These are phyloP conservation scores for Globisporangium splendens DNA, from an alignment of 352 stramenopile species.

Conservation along the genomic window DNA sequence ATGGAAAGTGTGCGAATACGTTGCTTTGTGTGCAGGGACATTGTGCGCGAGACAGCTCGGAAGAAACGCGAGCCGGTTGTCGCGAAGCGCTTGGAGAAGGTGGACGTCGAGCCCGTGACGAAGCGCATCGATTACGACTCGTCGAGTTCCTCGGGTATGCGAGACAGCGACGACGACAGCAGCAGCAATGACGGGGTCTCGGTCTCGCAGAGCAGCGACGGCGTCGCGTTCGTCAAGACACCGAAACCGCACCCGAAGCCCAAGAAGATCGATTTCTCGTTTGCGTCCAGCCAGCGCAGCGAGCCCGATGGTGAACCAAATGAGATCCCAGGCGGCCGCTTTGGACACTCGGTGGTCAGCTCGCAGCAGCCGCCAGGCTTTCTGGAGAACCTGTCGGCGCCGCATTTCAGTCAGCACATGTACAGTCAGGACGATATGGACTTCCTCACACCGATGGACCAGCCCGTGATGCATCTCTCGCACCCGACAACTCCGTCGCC, in stretches of 20 bases:
- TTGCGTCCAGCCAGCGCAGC: slow-evolving; percentile 44
- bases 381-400: slow-evolving; percentile 22
- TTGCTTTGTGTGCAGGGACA: slow-evolving; percentile 12
- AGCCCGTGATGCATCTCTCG: slow-evolving; percentile 78
- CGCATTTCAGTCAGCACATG: slow-evolving; percentile 33
- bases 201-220: slow-evolving; percentile 43
- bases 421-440: slow-evolving; percentile 85
- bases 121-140: slow-evolving; percentile 81
- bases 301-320: slow-evolving; percentile 65
- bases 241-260: slow-evolving; percentile 23
- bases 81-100: slow-evolving; percentile 17
- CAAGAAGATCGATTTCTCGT: slow-evolving; percentile 79
- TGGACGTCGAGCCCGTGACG: slow-evolving; percentile 43
- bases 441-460: slow-evolving; percentile 80
- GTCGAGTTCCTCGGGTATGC: slow-evolving; percentile 23
- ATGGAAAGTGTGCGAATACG: background rate
- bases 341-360: slow-evolving; percentile 4
- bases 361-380: slow-evolving; percentile 31
- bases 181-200: slow-evolving; percentile 31
- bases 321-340: background rate
- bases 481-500: slow-evolving; percentile 79
- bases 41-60: slow-evolving; percentile 22
- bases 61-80: slow-evolving; percentile 26
- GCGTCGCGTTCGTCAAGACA: slow-evolving; percentile 1
- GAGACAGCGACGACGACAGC: slow-evolving; percentile 39